Evolutionary conservation across 495 filamentous ascomycete species (phyloP), one percentile per base, ranked within the genome.

Genomic region (Lentithecium fluviatile): DNA sequence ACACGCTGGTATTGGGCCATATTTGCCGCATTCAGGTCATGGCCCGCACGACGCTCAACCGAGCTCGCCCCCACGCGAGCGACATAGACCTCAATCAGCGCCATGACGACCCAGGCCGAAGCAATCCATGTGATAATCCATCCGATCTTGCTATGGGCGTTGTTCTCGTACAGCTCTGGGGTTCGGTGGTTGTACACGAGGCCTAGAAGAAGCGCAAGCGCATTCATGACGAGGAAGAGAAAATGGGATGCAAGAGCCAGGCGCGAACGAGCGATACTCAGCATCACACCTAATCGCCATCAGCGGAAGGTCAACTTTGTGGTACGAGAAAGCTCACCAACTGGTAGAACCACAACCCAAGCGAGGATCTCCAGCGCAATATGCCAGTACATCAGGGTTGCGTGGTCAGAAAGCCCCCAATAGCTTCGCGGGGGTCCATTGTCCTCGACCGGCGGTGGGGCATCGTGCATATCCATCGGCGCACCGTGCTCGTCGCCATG

Each of bases 141-240:
- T 32, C 94, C 94, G 48, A 94, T 79, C 73, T 87, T 91, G 74
- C 90, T 86, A 70, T 97, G 95, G 6, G 87, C 82, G 69, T 96
- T 95, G 69, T 89, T 87, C 50, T 85, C 82, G 70, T 97, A 97
- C 0, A 98, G 75, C 71, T 96, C 90, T 1, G 91, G 91, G 0
- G 91, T 96, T 47, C 82, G 84, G 64, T 79, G 79, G 71, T 92
- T 89, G 76, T 96, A 96, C 19, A 94, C 77, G 53, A 86, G 81
- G 1, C 84, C 87, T 38, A 91, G 68, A 23, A 95, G 69, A 52
- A 95, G 64, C 37, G 88, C 91, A 15, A 87, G 65, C 3, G 77
- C 85, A 72, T 96, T 93, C 25, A 84, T 69, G 10, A 82, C 72
- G 37, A 93, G 75, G 75, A 98, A 97, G 2, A 82, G 52, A 60